phyloP scores from a whole-genome alignment of 305 asterid genomes.

The Rubia occidens region DNA sequence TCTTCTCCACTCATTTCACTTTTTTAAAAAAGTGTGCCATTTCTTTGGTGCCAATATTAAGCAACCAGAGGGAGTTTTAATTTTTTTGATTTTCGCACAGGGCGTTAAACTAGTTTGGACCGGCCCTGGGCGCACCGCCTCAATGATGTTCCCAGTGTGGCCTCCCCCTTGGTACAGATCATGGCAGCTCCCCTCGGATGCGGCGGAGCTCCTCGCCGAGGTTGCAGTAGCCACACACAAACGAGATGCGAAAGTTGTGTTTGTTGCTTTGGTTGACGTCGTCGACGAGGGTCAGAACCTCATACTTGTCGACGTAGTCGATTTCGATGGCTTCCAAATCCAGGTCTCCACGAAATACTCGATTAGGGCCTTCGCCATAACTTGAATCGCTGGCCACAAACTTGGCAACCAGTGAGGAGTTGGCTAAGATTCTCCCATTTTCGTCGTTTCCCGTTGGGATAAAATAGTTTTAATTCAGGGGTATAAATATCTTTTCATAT shows the following conservation, averaged over 20 bases:
- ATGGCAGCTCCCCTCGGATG: slow-evolving; percentile 94
- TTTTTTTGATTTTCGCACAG: no score
- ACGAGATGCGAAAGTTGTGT: slow-evolving; percentile 93
- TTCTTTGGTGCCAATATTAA: no score
- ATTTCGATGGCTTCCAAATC: slow-evolving; percentile 79
- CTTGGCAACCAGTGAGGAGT: no score
- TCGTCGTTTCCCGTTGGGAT: no score
- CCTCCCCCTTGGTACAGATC: slow-evolving; percentile 98
- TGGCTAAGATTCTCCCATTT: no score
- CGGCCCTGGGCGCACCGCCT: slow-evolving; percentile 63
- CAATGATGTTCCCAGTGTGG: slow-evolving; percentile 79
- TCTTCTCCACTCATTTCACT: no score
- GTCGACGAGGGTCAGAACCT: slow-evolving; percentile 80
- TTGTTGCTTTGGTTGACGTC: slow-evolving; percentile 85
- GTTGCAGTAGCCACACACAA: slow-evolving; percentile 97
- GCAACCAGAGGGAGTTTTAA: no score
- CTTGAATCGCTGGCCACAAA: slow-evolving; percentile 47
- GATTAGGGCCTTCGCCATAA: slow-evolving; percentile 94
- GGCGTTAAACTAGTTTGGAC: no score
- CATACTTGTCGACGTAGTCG: slow-evolving; percentile 91
- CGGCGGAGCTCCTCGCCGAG: slow-evolving; percentile 96
- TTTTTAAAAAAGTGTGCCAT: no score
- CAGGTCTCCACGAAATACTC: slow-evolving; percentile 97
- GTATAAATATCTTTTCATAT: no score
- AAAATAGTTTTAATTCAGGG: no score